A percentile compares a stretch with the other conserved stretches of the same genome.
Conservation (phyloP, 345 rosid species). For the Gossypium longicalyx region DNA sequence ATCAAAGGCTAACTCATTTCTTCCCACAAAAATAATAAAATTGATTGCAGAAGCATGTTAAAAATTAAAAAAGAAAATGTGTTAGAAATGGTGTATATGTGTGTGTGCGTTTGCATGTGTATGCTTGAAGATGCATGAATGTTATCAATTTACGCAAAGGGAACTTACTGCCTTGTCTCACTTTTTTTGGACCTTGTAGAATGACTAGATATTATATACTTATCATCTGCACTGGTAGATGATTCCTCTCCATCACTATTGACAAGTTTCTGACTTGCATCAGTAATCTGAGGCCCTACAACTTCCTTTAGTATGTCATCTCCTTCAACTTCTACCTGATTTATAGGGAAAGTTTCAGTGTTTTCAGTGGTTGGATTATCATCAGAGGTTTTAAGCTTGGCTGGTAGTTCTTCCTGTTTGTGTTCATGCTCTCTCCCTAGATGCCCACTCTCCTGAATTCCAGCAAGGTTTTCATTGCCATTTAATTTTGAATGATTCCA, state of each 20-base stretch:
- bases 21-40: background rate
- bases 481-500: slow-evolving; percentile 17
- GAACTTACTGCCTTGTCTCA: slow-evolving; percentile 25
- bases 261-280: slow-evolving; percentile 17
- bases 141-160: background rate
- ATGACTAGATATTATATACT: slow-evolving; percentile 25
- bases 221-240: slow-evolving; percentile 18
- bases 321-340: slow-evolving; percentile 10
- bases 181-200: slow-evolving; percentile 15
- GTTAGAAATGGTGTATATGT: background rate
- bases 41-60: background rate
- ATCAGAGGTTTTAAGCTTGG: background rate
- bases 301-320: slow-evolving; percentile 21
- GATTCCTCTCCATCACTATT: slow-evolving; percentile 23
- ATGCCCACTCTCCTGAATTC: slow-evolving; percentile 18
- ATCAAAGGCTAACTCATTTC: background rate
- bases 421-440: slow-evolving; percentile 19
- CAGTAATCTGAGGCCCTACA: slow-evolving; percentile 14
- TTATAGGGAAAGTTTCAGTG: slow-evolving; percentile 1
- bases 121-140: background rate
- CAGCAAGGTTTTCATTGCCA: slow-evolving; percentile 5
- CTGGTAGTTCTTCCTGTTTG: slow-evolving; percentile 17
- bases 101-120: background rate
- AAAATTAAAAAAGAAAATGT: background rate
- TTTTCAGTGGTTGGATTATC: slow-evolving; percentile 15